Percentiles rank a stretch among this genome's conserved stretches.
Evolutionary conservation across 1,284 basidiomycete genomes (phyloP).

Genomic region (Cryptococcus neoformans): DNA sequence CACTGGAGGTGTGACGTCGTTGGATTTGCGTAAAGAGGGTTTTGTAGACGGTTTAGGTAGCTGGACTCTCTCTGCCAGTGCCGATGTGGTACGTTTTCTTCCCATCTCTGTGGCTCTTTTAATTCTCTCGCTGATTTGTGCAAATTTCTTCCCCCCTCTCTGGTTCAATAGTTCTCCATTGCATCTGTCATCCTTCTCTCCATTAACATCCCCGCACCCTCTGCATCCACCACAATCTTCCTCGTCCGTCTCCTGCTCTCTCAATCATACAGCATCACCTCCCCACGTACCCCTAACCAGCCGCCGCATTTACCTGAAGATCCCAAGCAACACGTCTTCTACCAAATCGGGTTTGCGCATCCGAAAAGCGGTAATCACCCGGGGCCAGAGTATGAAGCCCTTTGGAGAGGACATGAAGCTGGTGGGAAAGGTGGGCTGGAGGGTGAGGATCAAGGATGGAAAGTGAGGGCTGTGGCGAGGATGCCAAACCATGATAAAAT

Average conservation of each 20-base stretch:
- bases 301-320: conserved; percentile 29
- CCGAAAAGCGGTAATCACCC: conserved; percentile 27
- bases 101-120: not conserved
- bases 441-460: conserved; percentile 22
- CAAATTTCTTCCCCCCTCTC: not conserved
- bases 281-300: conserved; percentile 41
- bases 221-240: conserved; percentile 41
- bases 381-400: conserved; percentile 21
- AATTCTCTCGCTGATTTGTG: not conserved
- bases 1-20: conserved; percentile 25
- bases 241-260: conserved; percentile 39
- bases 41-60: conserved; percentile 41
- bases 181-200: conserved; percentile 37
- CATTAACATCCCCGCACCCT: conserved; percentile 33
- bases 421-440: conserved; percentile 13
- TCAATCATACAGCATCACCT: conserved; percentile 37
- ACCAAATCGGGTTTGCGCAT: conserved; percentile 37
- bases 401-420: conserved; percentile 40
- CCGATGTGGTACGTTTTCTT: conserved; percentile 35
- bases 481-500: conserved; percentile 47
- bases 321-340: conserved; percentile 33
- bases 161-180: conserved; percentile 32
- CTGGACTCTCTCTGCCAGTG: conserved; percentile 38
- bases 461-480: conserved; percentile 34
- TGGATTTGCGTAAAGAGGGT: conserved; percentile 43